Percentiles rank a stretch among this genome's conserved stretches.
These are phyloP conservation scores for Xylaria sp. DNA, from an alignment of 2,329 filamentous ascomycete species.

Conservation along the genomic window DNA sequence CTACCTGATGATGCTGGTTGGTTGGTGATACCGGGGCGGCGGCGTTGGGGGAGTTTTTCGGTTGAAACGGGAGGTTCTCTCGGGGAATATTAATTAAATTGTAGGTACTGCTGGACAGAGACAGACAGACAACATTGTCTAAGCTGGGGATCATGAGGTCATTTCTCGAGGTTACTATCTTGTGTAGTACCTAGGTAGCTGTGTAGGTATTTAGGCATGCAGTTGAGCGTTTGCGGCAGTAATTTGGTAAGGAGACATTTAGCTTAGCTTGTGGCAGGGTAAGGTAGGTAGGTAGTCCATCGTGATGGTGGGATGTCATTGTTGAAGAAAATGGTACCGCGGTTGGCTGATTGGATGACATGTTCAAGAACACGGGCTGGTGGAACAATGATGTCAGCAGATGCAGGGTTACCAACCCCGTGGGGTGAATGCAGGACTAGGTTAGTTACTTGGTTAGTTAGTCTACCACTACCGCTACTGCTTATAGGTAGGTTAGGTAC, in stretches of 20 bases:
- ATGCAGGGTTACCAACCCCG: constrained; percentile 13
- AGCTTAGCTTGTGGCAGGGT: neutral
- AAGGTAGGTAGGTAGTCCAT: neutral
- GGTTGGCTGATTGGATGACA: neutral
- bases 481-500: too few species aligned
- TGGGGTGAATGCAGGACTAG: neutral
- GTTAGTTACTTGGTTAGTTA: neutral
- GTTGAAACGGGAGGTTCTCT: too few species aligned
- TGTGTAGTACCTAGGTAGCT: neutral
- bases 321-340: neutral
- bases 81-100: too few species aligned
- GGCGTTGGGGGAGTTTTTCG: too few species aligned
- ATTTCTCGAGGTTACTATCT: neutral
- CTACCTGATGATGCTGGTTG: too few species aligned
- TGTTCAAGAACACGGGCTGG: neutral
- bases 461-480: neutral
- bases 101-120: too few species aligned
- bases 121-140: neutral
- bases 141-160: constrained; percentile 15
- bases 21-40: too few species aligned
- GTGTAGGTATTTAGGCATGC: neutral
- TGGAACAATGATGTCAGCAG: constrained; percentile 29
- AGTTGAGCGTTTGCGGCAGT: constrained; percentile 1
- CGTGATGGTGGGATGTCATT: neutral
- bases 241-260: neutral